Conservation (phyloP, 768 basidiomycete species). For the Boletus rex-veris region DNA sequence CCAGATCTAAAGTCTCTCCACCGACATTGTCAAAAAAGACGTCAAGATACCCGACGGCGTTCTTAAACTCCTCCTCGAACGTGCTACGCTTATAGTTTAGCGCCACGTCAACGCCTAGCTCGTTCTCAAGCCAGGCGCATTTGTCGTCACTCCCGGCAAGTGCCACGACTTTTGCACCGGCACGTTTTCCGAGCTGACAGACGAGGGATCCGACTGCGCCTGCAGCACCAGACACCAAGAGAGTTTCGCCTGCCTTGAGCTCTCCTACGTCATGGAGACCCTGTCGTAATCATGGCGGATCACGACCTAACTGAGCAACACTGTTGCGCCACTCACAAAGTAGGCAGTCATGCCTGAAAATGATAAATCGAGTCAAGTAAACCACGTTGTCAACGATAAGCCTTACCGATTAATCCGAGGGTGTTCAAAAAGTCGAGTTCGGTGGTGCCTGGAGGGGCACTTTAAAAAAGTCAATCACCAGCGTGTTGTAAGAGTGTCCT, state of each 20-base stretch:
- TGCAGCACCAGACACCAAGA: constrained; percentile 88
- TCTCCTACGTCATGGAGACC: constrained; percentile 80
- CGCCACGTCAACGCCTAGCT: constrained; percentile 77
- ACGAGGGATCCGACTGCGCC: constrained; percentile 83
- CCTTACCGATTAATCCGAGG: constrained; percentile 68
- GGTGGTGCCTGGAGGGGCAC: constrained; percentile 55
- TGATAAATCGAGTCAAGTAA: not conserved
- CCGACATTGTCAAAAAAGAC: constrained; percentile 85
- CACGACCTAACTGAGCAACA: not conserved
- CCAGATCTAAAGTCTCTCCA: constrained; percentile 78
- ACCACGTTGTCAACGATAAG: not conserved
- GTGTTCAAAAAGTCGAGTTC: constrained; percentile 79
- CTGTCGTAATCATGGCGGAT: constrained; percentile 35
- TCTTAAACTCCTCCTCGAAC: constrained; percentile 71
- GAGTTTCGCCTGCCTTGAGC: constrained; percentile 78
- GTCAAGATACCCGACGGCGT: constrained; percentile 69
- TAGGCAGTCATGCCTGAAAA: constrained; percentile 81
- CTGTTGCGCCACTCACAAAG: constrained; percentile 50
- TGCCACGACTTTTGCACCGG: constrained; percentile 79
- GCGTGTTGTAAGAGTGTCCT: not conserved
- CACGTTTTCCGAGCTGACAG: constrained; percentile 79
- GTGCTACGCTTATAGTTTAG: constrained; percentile 83
- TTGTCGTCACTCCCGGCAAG: constrained; percentile 86
- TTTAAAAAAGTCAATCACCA: constrained; percentile 21
- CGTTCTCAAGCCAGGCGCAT: constrained; percentile 78